Evolutionary conservation across 148 eudicot genomes (phyloP), one percentile per base, ranked within the genome.

Genomic region (Fagopyrum homotropicum): DNA sequence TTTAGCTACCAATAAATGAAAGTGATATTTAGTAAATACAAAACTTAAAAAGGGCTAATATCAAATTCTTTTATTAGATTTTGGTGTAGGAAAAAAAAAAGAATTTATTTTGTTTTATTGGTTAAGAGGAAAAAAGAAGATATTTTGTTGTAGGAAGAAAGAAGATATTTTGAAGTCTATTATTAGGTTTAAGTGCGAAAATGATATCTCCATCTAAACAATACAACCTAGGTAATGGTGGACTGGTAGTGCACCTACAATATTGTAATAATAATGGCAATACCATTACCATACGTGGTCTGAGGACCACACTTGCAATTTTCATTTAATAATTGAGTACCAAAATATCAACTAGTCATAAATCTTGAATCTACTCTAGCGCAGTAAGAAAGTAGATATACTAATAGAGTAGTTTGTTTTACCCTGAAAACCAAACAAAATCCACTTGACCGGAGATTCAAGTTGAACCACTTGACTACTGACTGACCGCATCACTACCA

Each of bases 371-470:
- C 40, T 35, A 35, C 40, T 35, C 40, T 35, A 66, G 17, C 46
- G 30, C 69, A 12, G 69, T 30, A 30, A 26, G 35, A 14, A 26
- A 60, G 66, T 22, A 60, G 66, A 60, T 22, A 60, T 60, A 60
- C 19, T 60, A 10, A 26, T 26, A 6, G 5, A 26, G 29, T 26
- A 30, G 26, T 26, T 26, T 29, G 1, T n/a, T 57, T 61, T 4
- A 61, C 12, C 69, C 44, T 9, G 44, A 29, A 63, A 63, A 63
- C 69, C 69, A 63, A 63, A 63, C 44, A 63, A 63, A 63, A 63
- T 10, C 69, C 44, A 29, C 44, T 29, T 63, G 44, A 63, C 68
- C 26, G 6, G 43, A 43, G 68, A 61, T 61, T 29, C 70, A 12
- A 22, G 26, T 22, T 22, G 26, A 22, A 40, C 70, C 46, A 64